These are phyloP conservation scores for Taiozyma sp. DNA, from an alignment of 1,139 yeast species.

Conservation along the genomic window DNA sequence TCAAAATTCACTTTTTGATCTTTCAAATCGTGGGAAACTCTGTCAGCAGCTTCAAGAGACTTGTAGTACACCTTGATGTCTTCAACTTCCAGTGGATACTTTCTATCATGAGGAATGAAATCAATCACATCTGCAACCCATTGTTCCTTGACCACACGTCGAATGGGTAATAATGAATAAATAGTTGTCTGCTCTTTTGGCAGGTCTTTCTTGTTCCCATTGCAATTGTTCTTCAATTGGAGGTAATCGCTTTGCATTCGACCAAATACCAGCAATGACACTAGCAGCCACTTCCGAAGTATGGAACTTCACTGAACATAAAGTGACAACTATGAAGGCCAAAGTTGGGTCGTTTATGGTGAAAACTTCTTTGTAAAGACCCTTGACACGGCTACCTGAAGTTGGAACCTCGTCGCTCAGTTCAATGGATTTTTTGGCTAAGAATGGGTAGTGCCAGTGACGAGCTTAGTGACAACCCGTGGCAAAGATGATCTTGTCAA, in stretches of 20 bases:
- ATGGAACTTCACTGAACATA: slow-evolving; percentile 45
- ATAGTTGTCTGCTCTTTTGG: slow-evolving; percentile 18
- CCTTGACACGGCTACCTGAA: slow-evolving; percentile 40
- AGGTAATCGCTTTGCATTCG: slow-evolving; percentile 44
- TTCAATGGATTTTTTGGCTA: slow-evolving; percentile 15
- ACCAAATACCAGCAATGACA: slow-evolving; percentile 53
- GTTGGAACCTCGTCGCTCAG: slow-evolving; percentile 33
- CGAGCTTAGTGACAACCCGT: slow-evolving; percentile 44
- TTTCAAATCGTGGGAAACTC: slow-evolving; percentile 21
- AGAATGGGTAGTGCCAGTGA: slow-evolving; percentile 37
- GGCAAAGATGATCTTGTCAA: slow-evolving; percentile 36
- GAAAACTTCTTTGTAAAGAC: slow-evolving; percentile 49
- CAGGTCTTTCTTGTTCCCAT: slow-evolving; percentile 20
- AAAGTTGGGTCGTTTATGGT: slow-evolving; percentile 52
- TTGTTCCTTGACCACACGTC: slow-evolving; percentile 22
- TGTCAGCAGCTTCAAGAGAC: slow-evolving; percentile 22
- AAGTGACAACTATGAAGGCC: slow-evolving; percentile 51
- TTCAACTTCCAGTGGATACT: slow-evolving; percentile 24
- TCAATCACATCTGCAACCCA: slow-evolving; percentile 24
- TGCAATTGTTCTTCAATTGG: slow-evolving; percentile 25
- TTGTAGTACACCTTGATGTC: slow-evolving; percentile 17
- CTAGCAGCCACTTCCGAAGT: slow-evolving; percentile 50
- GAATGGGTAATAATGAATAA: slow-evolving; percentile 30
- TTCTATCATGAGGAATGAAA: slow-evolving; percentile 28
- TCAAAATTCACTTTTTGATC: too few relatives aligned